A percentile compares a stretch with the other conserved stretches of the same genome.
These are phyloP conservation scores for Sparassis latifolia DNA, from an alignment of 1,284 basidiomycete genomes.

Conservation along the genomic window DNA sequence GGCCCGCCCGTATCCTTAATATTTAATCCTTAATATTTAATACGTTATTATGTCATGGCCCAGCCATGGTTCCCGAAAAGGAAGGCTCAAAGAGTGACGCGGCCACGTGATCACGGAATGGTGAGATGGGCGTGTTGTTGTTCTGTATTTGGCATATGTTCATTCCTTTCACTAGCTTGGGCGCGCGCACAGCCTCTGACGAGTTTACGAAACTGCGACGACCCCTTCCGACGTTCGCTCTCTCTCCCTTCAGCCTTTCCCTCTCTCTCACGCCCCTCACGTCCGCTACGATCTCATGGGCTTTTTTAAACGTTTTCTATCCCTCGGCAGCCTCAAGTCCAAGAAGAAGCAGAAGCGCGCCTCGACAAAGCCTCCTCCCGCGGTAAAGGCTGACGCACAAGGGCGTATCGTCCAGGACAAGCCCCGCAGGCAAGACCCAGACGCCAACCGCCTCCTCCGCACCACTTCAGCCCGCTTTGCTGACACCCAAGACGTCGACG, in stretches of 20 bases:
- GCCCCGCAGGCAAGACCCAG: slow-evolving; percentile 42
- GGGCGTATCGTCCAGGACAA: slow-evolving; percentile 22
- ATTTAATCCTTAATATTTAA: no score
- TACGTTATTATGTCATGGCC: no score
- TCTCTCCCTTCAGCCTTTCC: background rate
- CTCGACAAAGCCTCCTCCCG: background rate
- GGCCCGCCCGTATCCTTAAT: no score
- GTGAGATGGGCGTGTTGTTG: slow-evolving; percentile 17
- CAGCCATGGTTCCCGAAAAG: no score
- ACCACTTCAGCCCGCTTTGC: slow-evolving; percentile 64
- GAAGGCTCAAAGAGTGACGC: no score
- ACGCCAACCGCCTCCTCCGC: slow-evolving; percentile 52
- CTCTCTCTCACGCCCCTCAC: background rate
- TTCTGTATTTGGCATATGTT: slow-evolving; percentile 42
- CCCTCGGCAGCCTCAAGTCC: slow-evolving; percentile 58
- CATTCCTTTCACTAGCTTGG: slow-evolving; percentile 16
- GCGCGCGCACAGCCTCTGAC: slow-evolving; percentile 1
- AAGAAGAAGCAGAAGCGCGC: slow-evolving; percentile 33
- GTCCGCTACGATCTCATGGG: slow-evolving; percentile 38
- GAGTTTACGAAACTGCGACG: background rate
- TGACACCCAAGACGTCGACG: slow-evolving; percentile 46
- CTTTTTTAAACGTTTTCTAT: slow-evolving; percentile 65
- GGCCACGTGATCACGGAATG: no score
- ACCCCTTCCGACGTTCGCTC: no score
- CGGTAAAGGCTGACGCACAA: slow-evolving; percentile 17